Evolutionary conservation across 2,329 filamentous ascomycete genomes (phyloP).

Genomic region (Fusarium denticulatum): DNA sequence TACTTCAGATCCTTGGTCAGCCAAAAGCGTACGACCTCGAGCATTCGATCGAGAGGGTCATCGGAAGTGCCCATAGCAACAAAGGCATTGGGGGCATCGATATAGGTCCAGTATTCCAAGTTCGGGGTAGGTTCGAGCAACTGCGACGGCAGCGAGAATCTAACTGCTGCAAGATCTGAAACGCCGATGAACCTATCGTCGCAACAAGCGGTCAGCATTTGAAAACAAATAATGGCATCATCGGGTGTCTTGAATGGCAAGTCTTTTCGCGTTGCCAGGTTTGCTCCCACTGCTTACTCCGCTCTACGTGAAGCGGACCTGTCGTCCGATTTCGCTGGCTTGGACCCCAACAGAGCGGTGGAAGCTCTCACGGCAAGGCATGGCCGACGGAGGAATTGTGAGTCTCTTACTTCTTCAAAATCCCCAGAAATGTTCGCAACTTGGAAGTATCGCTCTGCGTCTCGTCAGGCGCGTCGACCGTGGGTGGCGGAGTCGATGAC

Average conservation of each 20-base stretch:
- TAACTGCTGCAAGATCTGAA: constrained; percentile 91
- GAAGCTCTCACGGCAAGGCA: constrained; percentile 25
- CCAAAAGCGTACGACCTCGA: constrained; percentile 96
- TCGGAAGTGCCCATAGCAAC: constrained; percentile 85
- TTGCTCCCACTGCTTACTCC: constrained; percentile 29
- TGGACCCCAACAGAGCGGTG: constrained; percentile 19
- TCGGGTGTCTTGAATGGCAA: constrained; percentile 7
- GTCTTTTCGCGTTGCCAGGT: background rate
- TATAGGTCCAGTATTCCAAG: constrained; percentile 98
- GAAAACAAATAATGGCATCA: constrained; percentile 1
- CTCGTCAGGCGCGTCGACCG: constrained; percentile 54
- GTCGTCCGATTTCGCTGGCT: constrained; percentile 30
- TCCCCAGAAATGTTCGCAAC: constrained; percentile 86
- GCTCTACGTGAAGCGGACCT: constrained; percentile 14
- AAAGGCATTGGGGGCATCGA: constrained; percentile 94
- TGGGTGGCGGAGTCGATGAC: constrained; percentile 49
- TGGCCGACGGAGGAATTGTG: background rate
- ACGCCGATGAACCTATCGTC: constrained; percentile 87
- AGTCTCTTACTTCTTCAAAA: constrained; percentile 80
- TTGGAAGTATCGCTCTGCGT: constrained; percentile 82
- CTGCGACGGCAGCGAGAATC: constrained; percentile 95
- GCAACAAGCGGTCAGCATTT: constrained; percentile 43
- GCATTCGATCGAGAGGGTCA: constrained; percentile 90
- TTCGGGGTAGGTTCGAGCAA: constrained; percentile 96
- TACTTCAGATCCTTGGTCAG: constrained; percentile 99